Base-by-base conservation (phyloP, 2,329 filamentous ascomycete genomes). In the Trichoderma lentiforme region DNA sequence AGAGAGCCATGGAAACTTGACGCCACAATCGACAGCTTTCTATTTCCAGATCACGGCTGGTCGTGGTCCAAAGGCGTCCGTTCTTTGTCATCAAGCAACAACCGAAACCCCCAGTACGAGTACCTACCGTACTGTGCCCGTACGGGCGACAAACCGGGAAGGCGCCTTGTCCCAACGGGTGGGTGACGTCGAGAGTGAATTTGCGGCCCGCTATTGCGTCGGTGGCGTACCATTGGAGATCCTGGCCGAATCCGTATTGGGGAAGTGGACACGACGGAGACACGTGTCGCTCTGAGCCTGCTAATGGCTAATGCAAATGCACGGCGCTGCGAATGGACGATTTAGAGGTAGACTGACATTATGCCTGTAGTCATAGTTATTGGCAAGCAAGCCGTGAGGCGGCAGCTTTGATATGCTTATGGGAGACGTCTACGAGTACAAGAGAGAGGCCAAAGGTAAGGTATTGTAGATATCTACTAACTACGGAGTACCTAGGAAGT, bases 221-320 rank as follows among this genome's bases (percentile, higher is more conserved):
- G 76, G 75, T 72, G 77, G 74, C 74, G 73, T 71, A 73, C 75
- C 77, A 78, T 77, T 74, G 72, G 73, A 76, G 74, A 77, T 79
- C 74, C 77, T 73, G 73, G 76, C 77, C 75, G 73, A 73, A 78
- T 78, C 78, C 74, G 75, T 71, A 74, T 73, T 78, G 74, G 76
- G 77, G 75, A 76, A 74, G 69, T 74, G 75, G 66, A 60, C 18
- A 51, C 36, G 30, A 39, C 24, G 24, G 72, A 73, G 73, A 77
- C 77, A 77, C 76, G 75, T 79, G 77, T 77, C 64, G 53, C 70
- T 71, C 70, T 62, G 65, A 62, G 58, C 58, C 67, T 51, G 58
- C 67, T 70, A 58, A 64, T 53, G 47, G 47, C 47, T 53, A 53
- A 53, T 53, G 47, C 47, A 65, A 60, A 69, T 74, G 72, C 71